These are phyloP conservation scores for Phyllosticta citrichinensis DNA, from an alignment of 2,329 filamentous ascomycete genomes.

Conservation along the genomic window DNA sequence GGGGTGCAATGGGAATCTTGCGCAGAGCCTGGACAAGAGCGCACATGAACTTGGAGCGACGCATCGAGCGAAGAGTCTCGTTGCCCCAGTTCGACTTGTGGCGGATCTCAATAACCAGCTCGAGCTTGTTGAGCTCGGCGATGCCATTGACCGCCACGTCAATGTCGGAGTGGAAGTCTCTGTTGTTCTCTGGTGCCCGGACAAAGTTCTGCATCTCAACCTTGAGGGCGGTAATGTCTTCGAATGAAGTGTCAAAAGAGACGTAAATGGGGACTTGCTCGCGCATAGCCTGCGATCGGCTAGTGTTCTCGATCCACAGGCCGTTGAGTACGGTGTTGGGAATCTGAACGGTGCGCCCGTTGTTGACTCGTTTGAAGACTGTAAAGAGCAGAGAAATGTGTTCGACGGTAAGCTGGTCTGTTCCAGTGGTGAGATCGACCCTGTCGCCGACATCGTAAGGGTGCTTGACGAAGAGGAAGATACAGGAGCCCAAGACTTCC, in stretches of 20 bases:
- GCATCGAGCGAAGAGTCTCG: conserved; percentile 66
- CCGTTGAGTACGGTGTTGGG: conserved; percentile 89
- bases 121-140: conserved; percentile 77
- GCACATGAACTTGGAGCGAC: conserved; percentile 94
- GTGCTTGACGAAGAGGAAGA: conserved; percentile 98
- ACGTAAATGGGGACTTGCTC: conserved; percentile 73
- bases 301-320: conserved; percentile 91
- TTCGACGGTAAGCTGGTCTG: conserved; percentile 68
- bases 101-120: conserved; percentile 71
- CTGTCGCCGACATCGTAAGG: conserved; percentile 94
- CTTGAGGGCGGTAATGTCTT: conserved; percentile 79
- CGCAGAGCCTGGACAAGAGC: conserved; percentile 76
- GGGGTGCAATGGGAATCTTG: conserved; percentile 75
- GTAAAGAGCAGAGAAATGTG: conserved; percentile 91
- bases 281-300: conserved; percentile 83
- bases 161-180: conserved; percentile 84
- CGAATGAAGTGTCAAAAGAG: conserved; percentile 76
- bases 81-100: conserved; percentile 65
- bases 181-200: conserved; percentile 67
- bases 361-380: conserved; percentile 75
- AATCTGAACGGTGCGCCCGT: conserved; percentile 69
- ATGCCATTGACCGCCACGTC: conserved; percentile 69
- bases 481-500: conserved; percentile 95
- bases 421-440: conserved; percentile 60
- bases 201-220: conserved; percentile 81